Base-by-base conservation (phyloP, 352 stramenopile species). In the Pythium vanterpoolii region DNA sequence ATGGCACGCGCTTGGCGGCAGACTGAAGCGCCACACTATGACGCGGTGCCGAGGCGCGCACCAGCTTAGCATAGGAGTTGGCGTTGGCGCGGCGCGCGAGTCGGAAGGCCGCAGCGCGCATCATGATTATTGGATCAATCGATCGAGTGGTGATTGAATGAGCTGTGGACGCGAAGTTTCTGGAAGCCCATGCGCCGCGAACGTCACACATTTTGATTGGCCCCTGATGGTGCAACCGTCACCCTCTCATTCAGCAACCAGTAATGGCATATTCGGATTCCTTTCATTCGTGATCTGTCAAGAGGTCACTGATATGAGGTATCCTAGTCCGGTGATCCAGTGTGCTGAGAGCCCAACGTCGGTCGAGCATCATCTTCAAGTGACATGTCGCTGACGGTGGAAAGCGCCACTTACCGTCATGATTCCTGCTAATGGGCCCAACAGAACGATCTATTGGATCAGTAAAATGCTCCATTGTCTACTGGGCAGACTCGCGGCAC, bases 71-170 rank as follows among this genome's bases (percentile, higher is more conserved):
- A n/a, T n/a, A n/a, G 51, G 23, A 31, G 46, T 52, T 43, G 46
- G 24, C 16, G 33, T 64, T 27, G 18, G 64, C 69, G 47, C 66
- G 71, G 55, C 72, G 72, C 63, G 63, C 68, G 36, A 84, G 53
- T 28, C 68, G 75, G 58, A 84, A 69, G 40, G 70, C 68, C 31
- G 70, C 57, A 11, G 79, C 64, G 59, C 74, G 75, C 68, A 89
- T 77, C 77, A 86, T 87, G 47, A 18, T 57, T 14, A 14, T 14
- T 18, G 27, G n/a, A 36, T 26, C 21, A 18, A 51, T 34, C n/a
- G 33, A 33, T 4, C 33, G n/a, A n/a, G n/a, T n/a, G n/a, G n/a
- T n/a, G n/a, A n/a, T n/a, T n/a, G n/a, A 36, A 11, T 11, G 31
- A 36, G 31, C 16, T 4, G 38, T 56, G 19, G 11, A 21, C 18